Evolutionary conservation across 1,284 basidiomycete species (phyloP), one percentile per base, ranked within the genome.

Genomic region (Melampsora larici-populina): DNA sequence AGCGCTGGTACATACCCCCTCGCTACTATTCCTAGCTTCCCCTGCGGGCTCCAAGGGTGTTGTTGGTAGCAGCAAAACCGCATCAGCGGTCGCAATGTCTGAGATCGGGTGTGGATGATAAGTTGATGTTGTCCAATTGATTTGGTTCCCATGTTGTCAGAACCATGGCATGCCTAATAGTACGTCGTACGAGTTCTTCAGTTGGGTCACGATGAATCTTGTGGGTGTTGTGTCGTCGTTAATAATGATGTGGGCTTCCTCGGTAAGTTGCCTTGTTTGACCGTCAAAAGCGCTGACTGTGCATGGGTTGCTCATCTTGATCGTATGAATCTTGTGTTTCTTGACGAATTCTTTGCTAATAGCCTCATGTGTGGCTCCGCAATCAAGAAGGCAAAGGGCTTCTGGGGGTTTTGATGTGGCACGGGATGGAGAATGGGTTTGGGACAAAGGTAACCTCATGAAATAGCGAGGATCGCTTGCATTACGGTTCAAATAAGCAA

Each of bases 101-200:
- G n/a, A n/a, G n/a, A n/a, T n/a, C n/a, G n/a, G n/a, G n/a, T n/a
- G 62, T 29, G 62, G 31, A 29, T 21, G 15, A 36, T 33, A 13
- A 7, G 31, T 29, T 29, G 31, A 11, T 6, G 31, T 13, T 33
- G 62, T 64, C 65, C 60, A 63, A 26, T 63, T 24, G 29, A 63
- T 63, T 9, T 24, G 13, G 60, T 26, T n/a, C 24, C 60, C 60
- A 63, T 63, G 60, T 24, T 63, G 21, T 24, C 60, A 24, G 60
- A 63, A 24, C 60, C 64, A 66, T n/a, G 64, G 64, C 64, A 66
- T 66, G 26, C n/a, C n/a, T n/a, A n/a, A n/a, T n/a, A n/a, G n/a
- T n/a, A n/a, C n/a, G n/a, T n/a, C n/a, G n/a, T n/a, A n/a, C n/a
- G n/a, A n/a, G n/a, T n/a, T n/a, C n/a, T n/a, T n/a, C n/a, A n/a